Conservation (phyloP, 257 asterid genomes). For the Nyctanthes arbortristis region DNA sequence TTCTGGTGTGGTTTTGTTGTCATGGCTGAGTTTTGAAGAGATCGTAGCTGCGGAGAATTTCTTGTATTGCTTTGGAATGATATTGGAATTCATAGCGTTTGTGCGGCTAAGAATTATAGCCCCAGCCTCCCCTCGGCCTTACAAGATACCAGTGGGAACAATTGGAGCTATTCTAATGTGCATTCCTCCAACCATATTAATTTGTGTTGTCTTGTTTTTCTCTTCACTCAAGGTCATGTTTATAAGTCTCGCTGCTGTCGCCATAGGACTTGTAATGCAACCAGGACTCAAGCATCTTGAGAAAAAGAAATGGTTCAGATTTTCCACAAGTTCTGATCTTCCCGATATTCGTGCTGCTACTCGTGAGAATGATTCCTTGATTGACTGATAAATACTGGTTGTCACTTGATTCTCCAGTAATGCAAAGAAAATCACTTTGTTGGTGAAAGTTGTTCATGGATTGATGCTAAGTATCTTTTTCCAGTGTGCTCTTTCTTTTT, state of each 20-base stretch:
- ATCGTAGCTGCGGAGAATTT: slow-evolving; percentile 71
- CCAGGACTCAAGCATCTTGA: slow-evolving; percentile 51
- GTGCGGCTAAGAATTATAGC: slow-evolving; percentile 52
- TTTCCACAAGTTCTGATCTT: slow-evolving; percentile 49
- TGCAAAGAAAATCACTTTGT: neutral
- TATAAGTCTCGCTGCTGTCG: slow-evolving; percentile 50
- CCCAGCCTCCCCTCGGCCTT: slow-evolving; percentile 52
- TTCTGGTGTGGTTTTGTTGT: slow-evolving; percentile 58
- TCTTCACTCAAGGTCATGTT: slow-evolving; percentile 43
- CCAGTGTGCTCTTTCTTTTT: neutral
- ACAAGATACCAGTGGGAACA: slow-evolving; percentile 64
- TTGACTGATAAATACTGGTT: slow-evolving; percentile 6
- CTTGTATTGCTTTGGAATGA: slow-evolving; percentile 70
- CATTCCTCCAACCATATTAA: slow-evolving; percentile 50
- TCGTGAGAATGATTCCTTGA: slow-evolving; percentile 26
- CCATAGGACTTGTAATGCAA: slow-evolving; percentile 49
- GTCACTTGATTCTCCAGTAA: neutral
- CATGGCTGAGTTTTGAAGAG: slow-evolving; percentile 72
- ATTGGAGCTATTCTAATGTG: slow-evolving; percentile 53
- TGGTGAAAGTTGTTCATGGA: neutral
- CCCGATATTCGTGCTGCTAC: slow-evolving; percentile 40
- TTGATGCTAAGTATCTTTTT: neutral
- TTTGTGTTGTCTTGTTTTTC: slow-evolving; percentile 48
- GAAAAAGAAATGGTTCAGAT: slow-evolving; percentile 57
- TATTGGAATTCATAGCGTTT: slow-evolving; percentile 58